A percentile compares a stretch with the other conserved stretches of the same genome.
These are phyloP conservation scores for Apodospora peruviana DNA, from an alignment of 495 filamentous ascomycete genomes.

Conservation along the genomic window DNA sequence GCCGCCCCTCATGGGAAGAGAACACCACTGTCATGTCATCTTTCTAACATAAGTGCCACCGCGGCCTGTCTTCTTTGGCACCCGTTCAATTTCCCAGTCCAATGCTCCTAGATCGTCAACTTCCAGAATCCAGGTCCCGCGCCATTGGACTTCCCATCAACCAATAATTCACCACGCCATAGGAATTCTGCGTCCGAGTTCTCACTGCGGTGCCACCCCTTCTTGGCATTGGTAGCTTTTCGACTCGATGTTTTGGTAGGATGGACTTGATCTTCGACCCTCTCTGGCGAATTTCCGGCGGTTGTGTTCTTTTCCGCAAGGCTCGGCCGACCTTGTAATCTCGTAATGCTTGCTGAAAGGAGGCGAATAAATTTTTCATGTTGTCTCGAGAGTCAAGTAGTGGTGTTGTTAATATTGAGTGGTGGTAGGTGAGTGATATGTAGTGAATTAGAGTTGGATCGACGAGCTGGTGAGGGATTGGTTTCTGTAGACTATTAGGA, in stretches of 20 bases:
- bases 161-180: background rate
- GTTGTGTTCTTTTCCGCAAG: background rate
- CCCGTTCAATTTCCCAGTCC: background rate
- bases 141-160: background rate
- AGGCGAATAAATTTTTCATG: background rate
- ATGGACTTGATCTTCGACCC: background rate
- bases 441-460: too few relatives aligned
- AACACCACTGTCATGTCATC: background rate
- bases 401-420: background rate
- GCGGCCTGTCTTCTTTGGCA: background rate
- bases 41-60: background rate
- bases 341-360: background rate
- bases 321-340: background rate
- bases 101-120: background rate
- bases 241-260: background rate
- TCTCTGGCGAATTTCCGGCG: background rate
- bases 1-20: background rate
- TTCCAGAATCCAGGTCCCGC: background rate
- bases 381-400: background rate
- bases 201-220: background rate
- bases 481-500: background rate
- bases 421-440: background rate
- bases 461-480: too few relatives aligned
- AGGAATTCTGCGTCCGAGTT: background rate
- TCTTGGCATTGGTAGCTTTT: background rate